Base-by-base conservation (phyloP, 352 stramenopile genomes). In the Phytopythium delawarense region DNA sequence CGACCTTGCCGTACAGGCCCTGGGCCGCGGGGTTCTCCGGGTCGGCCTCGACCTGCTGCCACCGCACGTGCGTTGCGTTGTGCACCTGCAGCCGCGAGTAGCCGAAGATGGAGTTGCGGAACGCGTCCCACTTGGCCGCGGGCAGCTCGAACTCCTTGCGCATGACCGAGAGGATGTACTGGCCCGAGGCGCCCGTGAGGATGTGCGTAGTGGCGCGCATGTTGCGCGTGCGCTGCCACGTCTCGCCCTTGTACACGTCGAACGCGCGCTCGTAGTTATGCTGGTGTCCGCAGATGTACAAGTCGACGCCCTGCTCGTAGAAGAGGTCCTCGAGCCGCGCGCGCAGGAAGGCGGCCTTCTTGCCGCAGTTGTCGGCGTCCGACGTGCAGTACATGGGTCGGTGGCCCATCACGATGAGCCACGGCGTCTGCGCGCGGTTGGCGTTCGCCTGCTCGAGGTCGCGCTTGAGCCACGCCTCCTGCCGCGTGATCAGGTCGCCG, bases 241-340 rank as follows among this genome's bases (percentile, higher is more conserved):
- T 94, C 40, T 71, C 39, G 3, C 66, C 78, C 25, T 76, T 75
- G 67, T 92, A 94, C 8, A 96, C 71, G 64, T 96, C 88, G 55
- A 83, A 96, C 20, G 83, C 86, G 40, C 89, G 81, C 64, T 96
- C 89, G 71, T 96, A 96, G 72, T 97, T 96, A 80, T 97, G 89
- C 63, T 96, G 86, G 70, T 97, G 89, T 12, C 89, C 89, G 48
- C 85, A 94, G 23, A 97, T 68, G 72, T 96, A 97, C 32, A 97
- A 66, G 55, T 97, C 88, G 18, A 96, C 88, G 44, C 86, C 86
- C 57, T 91, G 65, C 21, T 74, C 54, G 63, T 87, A 93, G 51
- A 96, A 91, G 21, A 92, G 65, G 25, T 94, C 78, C 57, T 96
- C 87, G 42, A 96, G 76, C 12, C 72, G 76, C 34, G 76, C 66